Base-by-base conservation (phyloP, 208 protist genomes). In the Crithidia sp. region DNA sequence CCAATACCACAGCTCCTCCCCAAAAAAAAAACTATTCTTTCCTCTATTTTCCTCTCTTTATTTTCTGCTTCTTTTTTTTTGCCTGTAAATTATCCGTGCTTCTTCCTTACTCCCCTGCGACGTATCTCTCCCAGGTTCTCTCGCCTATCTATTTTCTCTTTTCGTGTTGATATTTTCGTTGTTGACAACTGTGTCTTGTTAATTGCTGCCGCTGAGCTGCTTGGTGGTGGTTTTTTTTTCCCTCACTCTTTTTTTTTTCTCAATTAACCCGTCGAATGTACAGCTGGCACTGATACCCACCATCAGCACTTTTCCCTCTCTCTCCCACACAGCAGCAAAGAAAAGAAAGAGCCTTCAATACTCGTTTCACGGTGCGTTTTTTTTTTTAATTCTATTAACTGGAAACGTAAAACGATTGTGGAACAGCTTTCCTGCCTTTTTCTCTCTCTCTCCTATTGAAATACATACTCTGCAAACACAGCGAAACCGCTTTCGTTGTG, bases 191-290 rank as follows among this genome's bases (percentile, higher is more conserved):
- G 28, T 28, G 28, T 28, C 28, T 17, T 16, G 17, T 52, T 67
- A 47, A 8, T 62, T 43, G 17, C 8, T 62, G 14, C 12, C 16
- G 14, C 57, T 44, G 45, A 14, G 7, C 45, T 49, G 45, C 45
- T 49, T 49, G 13, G 10, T 17, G 40, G 44, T 45, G 8, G 10
- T 50, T 50, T 17, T 65, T 64, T 65, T 65, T 65, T 49, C 19
- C 19, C 49, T 60, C 37, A 17, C 43, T 49, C 2, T 49, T 49
- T 66, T 40, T 63, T 7, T 37, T 55, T 44, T 53, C 43, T n/a
- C 19, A 39, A 3, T 53, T 55, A 28, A 17, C 16, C 17, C n/a
- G n/a, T 10, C 13, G 19, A 28, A 61, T 5, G 40, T 6, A 61
- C 19, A 61, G 10, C 14, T 12, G 54, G 28, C 9, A 58, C 8